These are phyloP conservation scores for Fusarium goolgardi DNA, from an alignment of 2,329 filamentous ascomycete genomes.

Conservation along the genomic window DNA sequence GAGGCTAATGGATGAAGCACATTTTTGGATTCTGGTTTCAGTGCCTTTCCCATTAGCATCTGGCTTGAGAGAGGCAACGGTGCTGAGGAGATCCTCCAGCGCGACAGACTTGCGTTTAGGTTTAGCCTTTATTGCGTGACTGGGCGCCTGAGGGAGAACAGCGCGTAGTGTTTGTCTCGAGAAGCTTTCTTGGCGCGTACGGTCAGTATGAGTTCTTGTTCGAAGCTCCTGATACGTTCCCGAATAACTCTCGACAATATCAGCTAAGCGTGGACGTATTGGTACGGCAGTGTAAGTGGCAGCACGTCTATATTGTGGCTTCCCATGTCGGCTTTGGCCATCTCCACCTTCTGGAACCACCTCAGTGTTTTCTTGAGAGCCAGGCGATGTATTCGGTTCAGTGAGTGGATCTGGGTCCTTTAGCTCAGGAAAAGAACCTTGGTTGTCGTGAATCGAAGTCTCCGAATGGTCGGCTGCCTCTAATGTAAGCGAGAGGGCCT, in stretches of 20 bases:
- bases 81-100: slow-evolving; percentile 9
- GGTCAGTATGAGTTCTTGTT: slow-evolving; percentile 1
- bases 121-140: slow-evolving; percentile 4
- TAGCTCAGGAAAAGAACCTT: slow-evolving; percentile 18
- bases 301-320: slow-evolving; percentile 43
- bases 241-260: slow-evolving; percentile 47
- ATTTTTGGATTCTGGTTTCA: not conserved
- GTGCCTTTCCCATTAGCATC: not conserved
- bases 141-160: slow-evolving; percentile 31
- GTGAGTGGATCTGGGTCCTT: slow-evolving; percentile 11
- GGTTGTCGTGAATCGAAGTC: slow-evolving; percentile 13
- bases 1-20: slow-evolving; percentile 9
- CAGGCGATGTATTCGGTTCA: slow-evolving; percentile 13
- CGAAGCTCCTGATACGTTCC: slow-evolving; percentile 24
- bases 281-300: slow-evolving; percentile 41
- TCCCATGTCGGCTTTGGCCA: slow-evolving; percentile 1
- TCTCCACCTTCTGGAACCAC: slow-evolving; percentile 17
- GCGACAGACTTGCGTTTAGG: not conserved
- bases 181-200: not conserved
- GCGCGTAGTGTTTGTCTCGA: slow-evolving; percentile 7
- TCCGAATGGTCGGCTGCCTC: slow-evolving; percentile 53
- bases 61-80: not conserved
- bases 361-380: slow-evolving; percentile 19
- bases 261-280: slow-evolving; percentile 43
- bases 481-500: slow-evolving; percentile 59